A percentile compares a stretch with the other conserved stretches of the same genome.
These are phyloP conservation scores for Penicillium sp. DNA, from an alignment of 2,329 filamentous ascomycete genomes.

Conservation along the genomic window DNA sequence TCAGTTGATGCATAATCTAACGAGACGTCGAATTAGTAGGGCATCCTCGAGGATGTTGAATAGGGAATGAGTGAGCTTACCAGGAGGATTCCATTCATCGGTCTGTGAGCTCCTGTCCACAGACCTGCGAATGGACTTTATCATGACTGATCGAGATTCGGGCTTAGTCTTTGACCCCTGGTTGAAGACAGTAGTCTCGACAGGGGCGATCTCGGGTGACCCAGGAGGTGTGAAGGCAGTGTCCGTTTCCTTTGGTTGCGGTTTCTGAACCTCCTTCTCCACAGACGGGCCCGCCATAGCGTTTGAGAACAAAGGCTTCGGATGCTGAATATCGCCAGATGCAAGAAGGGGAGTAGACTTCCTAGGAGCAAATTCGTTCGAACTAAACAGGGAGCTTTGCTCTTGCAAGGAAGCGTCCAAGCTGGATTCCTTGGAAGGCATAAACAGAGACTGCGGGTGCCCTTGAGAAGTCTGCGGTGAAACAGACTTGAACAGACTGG, in stretches of 20 bases:
- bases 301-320: slow-evolving; percentile 8
- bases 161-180: neutral
- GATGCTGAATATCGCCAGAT: neutral
- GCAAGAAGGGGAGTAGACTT: neutral
- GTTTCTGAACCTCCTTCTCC: neutral
- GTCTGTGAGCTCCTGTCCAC: neutral
- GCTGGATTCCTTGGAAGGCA: neutral
- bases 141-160: neutral
- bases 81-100: neutral
- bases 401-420: neutral
- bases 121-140: neutral
- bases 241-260: neutral
- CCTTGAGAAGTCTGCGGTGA: neutral
- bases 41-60: neutral
- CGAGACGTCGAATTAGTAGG: neutral
- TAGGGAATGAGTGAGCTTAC: neutral
- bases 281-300: neutral
- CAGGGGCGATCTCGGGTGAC: neutral
- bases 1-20: slow-evolving; percentile 1
- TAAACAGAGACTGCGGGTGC: neutral
- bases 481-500: neutral
- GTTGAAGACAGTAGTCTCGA: neutral
- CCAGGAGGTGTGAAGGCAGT: neutral
- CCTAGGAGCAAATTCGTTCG: neutral
- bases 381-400: neutral